Percentiles rank a stretch among this genome's conserved stretches.
These are phyloP conservation scores for Aquilaria malaccensis DNA, from an alignment of 345 rosid species.

Conservation along the genomic window DNA sequence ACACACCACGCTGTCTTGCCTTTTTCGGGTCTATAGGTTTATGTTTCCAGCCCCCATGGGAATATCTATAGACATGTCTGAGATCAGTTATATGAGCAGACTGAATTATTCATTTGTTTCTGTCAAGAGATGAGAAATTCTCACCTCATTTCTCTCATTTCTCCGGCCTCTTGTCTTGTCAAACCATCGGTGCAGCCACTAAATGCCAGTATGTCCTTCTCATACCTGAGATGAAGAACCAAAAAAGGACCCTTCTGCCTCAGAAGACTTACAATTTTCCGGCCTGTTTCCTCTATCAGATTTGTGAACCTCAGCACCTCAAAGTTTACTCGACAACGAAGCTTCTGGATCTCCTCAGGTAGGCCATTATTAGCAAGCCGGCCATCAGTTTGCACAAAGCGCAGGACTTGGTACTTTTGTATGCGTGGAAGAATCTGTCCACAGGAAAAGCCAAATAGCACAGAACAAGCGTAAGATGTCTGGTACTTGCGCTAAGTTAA, in stretches of 20 bases:
- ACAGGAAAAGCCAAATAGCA: background rate
- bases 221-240: constrained; percentile 84
- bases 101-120: constrained; percentile 2
- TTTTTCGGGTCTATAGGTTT: constrained; percentile 56
- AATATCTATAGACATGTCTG: constrained; percentile 38
- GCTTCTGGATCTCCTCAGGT: constrained; percentile 67
- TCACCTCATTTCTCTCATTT: constrained; percentile 66
- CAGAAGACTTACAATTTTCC: constrained; percentile 48
- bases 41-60: constrained; percentile 85
- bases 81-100: background rate
- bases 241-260: constrained; percentile 62
- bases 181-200: constrained; percentile 88
- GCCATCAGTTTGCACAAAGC: constrained; percentile 62
- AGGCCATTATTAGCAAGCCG: constrained; percentile 82
- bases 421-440: constrained; percentile 79
- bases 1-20: constrained; percentile 67
- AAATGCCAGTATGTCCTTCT: constrained; percentile 91
- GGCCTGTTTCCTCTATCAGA: constrained; percentile 71
- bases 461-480: background rate
- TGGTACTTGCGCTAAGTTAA: background rate
- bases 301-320: constrained; percentile 68
- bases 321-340: constrained; percentile 84
- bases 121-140: too few relatives aligned
- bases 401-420: constrained; percentile 60
- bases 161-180: constrained; percentile 58